Base-by-base conservation (phyloP, 2,329 filamentous ascomycete species). In the Fusarium protoensiforme region DNA sequence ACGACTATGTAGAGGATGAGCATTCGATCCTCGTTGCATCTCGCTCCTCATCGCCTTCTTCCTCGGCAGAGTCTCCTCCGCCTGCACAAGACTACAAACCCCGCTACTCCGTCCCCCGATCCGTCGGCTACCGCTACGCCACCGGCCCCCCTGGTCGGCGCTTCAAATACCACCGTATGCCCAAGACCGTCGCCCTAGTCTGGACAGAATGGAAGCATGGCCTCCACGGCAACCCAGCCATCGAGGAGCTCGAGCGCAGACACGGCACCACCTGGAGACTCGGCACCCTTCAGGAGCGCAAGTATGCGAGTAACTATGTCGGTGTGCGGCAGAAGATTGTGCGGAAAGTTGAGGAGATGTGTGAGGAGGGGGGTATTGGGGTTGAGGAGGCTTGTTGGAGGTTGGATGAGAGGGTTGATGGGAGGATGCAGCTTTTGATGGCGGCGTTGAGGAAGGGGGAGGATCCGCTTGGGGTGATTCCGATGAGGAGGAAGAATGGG, bases 241-340 rank as follows among this genome's bases (percentile, higher is more conserved):
- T 80, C 4, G 75, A 74, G 22, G 33, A 38, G 5, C 73, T 80
- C 0, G 78, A 80, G 39, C 27, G 43, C 2, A 33, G 39, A 7
- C 73, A 76, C 36, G 76, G 72, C 5, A 78, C 76, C 0, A 54
- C 58, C 0, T 79, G 78, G 78, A 67, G 78, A 1, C 38, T 63
- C 13, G 78, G 78, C 0, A 61, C 43, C 0, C 14, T 70, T 1
- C 64, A 63, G 16, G 76, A 78, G 16, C 43, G 72, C 1, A 80
- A 78, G 48, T 79, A 78, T 22, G 76, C 67, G 8, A 76, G 77
- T 7, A 80, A 79, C 5, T 80, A 78, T 7, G 71, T 80, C 1
- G 68, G 72, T 1, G 69, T 73, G n/a, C 46, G 78, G 5, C 71
- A 72, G 7, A 74, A 74, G 53, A 64, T 80, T 3, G 75, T 75